These are phyloP conservation scores for Aspergillus diversus DNA, from an alignment of 495 filamentous ascomycete genomes.

Conservation along the genomic window DNA sequence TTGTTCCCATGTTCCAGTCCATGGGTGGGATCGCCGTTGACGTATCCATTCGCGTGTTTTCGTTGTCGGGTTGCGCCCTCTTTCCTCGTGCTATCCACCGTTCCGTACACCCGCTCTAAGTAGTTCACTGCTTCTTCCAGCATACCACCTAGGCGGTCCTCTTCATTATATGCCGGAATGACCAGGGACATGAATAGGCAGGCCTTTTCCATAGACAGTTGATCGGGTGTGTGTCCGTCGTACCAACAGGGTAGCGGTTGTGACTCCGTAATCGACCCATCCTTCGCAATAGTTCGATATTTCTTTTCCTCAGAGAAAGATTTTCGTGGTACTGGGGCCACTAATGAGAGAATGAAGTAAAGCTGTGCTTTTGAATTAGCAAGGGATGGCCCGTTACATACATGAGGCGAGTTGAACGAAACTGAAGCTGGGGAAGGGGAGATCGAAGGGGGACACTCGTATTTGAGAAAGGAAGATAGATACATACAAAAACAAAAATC, in stretches of 20 bases:
- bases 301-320: conserved; percentile 79
- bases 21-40: conserved; percentile 28
- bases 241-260: conserved; percentile 82
- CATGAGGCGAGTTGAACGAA: not conserved
- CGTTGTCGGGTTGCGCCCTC: conserved; percentile 38
- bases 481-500: conserved; percentile 44
- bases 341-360: conserved; percentile 68
- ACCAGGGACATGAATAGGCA: conserved; percentile 82
- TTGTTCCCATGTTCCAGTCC: conserved; percentile 33
- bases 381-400: not conserved
- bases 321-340: conserved; percentile 80
- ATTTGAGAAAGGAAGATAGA: not conserved
- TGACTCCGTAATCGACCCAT: conserved; percentile 60
- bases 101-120: conserved; percentile 75
- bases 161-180: conserved; percentile 94
- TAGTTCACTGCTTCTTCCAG: conserved; percentile 89
- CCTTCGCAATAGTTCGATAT: conserved; percentile 74
- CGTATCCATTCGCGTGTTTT: conserved; percentile 33
- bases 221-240: conserved; percentile 44
- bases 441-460: not conserved
- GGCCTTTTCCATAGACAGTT: conserved; percentile 47
- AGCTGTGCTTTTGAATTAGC: conserved; percentile 48
- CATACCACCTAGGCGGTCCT: conserved; percentile 78
- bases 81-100: conserved; percentile 30
- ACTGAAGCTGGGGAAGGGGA: not conserved